Conservation (phyloP, 2,329 filamentous ascomycete species). For the Monosporascus sp. region DNA sequence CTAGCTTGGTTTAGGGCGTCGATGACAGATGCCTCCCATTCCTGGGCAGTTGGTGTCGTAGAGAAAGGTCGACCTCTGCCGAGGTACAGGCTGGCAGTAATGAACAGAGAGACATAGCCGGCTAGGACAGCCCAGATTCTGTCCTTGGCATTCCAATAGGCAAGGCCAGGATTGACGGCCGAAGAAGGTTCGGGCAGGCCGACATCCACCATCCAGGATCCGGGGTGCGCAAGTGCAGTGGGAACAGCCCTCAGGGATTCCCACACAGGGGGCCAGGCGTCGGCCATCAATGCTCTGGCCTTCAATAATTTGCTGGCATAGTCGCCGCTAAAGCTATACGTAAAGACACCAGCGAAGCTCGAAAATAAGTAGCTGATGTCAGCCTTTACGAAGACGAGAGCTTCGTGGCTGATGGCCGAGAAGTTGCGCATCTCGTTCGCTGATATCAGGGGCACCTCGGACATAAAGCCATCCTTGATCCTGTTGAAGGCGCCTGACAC, state of each 20-base stretch:
- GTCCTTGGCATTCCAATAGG: constrained; percentile 63
- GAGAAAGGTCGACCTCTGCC: constrained; percentile 67
- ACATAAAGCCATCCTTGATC: constrained; percentile 44
- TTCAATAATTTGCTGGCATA: constrained; percentile 28
- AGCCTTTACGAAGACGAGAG: constrained; percentile 56
- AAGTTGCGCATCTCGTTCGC: constrained; percentile 67
- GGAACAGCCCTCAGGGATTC: constrained; percentile 28
- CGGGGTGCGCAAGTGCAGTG: constrained; percentile 37
- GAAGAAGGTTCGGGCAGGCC: constrained; percentile 34
- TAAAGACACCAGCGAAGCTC: constrained; percentile 31
- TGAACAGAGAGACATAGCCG: constrained; percentile 74
- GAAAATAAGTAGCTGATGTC: constrained; percentile 39
- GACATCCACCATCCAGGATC: constrained; percentile 55
- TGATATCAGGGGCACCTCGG: constrained; percentile 46
- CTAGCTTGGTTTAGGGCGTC: constrained; percentile 88
- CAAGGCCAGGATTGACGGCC: constrained; percentile 51
- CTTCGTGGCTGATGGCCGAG: constrained; percentile 69
- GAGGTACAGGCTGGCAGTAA: constrained; percentile 74
- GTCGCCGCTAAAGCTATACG: constrained; percentile 41
- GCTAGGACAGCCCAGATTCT: constrained; percentile 67
- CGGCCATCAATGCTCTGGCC: constrained; percentile 13
- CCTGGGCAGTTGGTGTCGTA: constrained; percentile 46
- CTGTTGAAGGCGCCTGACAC: constrained; percentile 29
- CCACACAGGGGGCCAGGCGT: constrained; percentile 15
- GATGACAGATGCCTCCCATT: constrained; percentile 71